These are phyloP conservation scores for Dactylonectria macrodidyma DNA, from an alignment of 2,329 filamentous ascomycete genomes.

Conservation along the genomic window DNA sequence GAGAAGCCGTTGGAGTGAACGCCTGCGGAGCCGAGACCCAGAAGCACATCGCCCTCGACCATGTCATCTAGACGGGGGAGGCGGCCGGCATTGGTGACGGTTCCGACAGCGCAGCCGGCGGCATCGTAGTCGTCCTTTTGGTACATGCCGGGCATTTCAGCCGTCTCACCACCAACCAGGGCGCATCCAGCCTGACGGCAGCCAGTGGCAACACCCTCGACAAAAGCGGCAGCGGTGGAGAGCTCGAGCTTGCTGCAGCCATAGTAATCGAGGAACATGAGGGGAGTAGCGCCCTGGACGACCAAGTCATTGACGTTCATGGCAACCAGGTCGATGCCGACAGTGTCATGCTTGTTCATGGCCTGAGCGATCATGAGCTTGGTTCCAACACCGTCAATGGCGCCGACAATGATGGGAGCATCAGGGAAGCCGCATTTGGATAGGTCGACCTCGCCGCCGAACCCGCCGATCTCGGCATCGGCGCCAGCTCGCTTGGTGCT, in stretches of 20 bases:
- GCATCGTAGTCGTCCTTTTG: slow-evolving; percentile 91
- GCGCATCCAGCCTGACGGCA: slow-evolving; percentile 90
- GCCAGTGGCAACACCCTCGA: slow-evolving; percentile 90
- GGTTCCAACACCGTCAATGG: slow-evolving; percentile 81
- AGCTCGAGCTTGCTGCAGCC: slow-evolving; percentile 91
- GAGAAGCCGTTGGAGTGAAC: slow-evolving; percentile 98
- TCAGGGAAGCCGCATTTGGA: slow-evolving; percentile 80
- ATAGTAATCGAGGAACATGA: slow-evolving; percentile 99
- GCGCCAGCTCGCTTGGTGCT: slow-evolving; percentile 89
- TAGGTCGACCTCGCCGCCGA: slow-evolving; percentile 79
- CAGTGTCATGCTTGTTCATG: slow-evolving; percentile 91
- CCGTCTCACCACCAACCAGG: slow-evolving; percentile 96
- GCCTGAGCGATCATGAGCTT: slow-evolving; percentile 73
- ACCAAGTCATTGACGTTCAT: slow-evolving; percentile 99
- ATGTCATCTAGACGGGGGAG: slow-evolving; percentile 85
- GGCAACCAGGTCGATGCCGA: slow-evolving; percentile 96
- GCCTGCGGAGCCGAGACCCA: slow-evolving; percentile 88
- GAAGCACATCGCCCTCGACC: slow-evolving; percentile 84
- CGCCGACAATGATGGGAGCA: slow-evolving; percentile 88
- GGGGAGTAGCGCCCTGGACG: slow-evolving; percentile 93
- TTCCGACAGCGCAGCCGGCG: slow-evolving; percentile 90
- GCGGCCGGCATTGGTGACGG: slow-evolving; percentile 77
- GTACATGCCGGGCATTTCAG: slow-evolving; percentile 98
- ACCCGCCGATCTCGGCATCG: slow-evolving; percentile 94
- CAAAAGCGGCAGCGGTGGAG: slow-evolving; percentile 84